Evolutionary conservation across 495 filamentous ascomycete genomes (phyloP).

Genomic region (Xylona heveae): DNA sequence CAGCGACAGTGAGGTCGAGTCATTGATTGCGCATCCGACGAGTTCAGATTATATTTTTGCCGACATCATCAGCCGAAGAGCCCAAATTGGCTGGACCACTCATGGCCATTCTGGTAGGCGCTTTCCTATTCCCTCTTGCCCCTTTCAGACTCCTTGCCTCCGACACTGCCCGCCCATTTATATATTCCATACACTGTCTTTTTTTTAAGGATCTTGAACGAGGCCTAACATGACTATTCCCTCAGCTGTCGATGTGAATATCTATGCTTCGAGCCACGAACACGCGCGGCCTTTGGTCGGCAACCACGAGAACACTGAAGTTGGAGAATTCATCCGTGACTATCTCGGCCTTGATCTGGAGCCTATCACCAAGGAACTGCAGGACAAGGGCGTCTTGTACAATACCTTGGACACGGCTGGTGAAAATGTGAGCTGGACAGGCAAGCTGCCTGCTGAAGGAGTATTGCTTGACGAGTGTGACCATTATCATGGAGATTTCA

Average conservation of each 20-base stretch:
- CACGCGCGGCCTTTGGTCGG: slow-evolving; percentile 45
- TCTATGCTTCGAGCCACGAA: slow-evolving; percentile 48
- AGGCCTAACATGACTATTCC: background rate
- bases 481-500: slow-evolving; percentile 17
- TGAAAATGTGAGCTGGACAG: slow-evolving; percentile 13
- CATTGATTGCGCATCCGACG: slow-evolving; percentile 31
- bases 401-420: slow-evolving; percentile 7
- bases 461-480: slow-evolving; percentile 17
- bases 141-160: too few species aligned
- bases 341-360: slow-evolving; percentile 69
- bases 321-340: slow-evolving; percentile 56
- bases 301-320: slow-evolving; percentile 88
- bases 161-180: too few species aligned
- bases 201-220: background rate
- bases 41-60: slow-evolving; percentile 41
- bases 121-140: too few species aligned
- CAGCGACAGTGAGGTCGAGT: slow-evolving; percentile 45
- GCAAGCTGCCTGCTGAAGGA: slow-evolving; percentile 11
- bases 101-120: slow-evolving; percentile 59
- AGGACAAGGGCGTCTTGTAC: slow-evolving; percentile 25
- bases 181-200: background rate
- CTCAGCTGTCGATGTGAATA: slow-evolving; percentile 61
- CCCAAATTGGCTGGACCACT: slow-evolving; percentile 81
- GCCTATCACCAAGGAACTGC: slow-evolving; percentile 50
- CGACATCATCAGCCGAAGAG: slow-evolving; percentile 64